Conservation (phyloP, 331 rosid species). For the Malus hybrid region DNA sequence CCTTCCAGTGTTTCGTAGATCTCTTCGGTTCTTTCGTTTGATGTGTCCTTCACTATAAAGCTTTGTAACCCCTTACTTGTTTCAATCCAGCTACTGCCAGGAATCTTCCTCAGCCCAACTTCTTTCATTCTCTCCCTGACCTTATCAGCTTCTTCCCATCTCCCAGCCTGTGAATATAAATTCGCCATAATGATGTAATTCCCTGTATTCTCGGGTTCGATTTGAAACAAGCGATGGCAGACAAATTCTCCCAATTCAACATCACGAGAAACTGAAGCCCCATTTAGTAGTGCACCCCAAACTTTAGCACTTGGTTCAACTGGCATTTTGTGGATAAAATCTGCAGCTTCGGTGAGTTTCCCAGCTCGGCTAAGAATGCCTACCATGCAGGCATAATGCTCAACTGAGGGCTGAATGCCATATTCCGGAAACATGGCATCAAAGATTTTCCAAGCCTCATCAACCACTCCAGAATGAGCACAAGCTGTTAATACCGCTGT, state of each 20-base stretch:
- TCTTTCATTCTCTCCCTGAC: slow-evolving; percentile 56
- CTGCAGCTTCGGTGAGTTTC: slow-evolving; percentile 58
- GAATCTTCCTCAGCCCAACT: slow-evolving; percentile 61
- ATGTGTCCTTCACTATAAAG: slow-evolving; percentile 47
- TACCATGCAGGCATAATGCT: slow-evolving; percentile 93
- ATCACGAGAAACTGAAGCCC: slow-evolving; percentile 69
- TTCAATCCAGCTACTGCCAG: slow-evolving; percentile 79
- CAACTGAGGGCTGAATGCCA: slow-evolving; percentile 59
- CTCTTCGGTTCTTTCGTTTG: slow-evolving; percentile 43
- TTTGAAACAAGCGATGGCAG: slow-evolving; percentile 51
- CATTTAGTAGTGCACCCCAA: slow-evolving; percentile 85
- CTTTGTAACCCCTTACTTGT: slow-evolving; percentile 36
- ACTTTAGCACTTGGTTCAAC: slow-evolving; percentile 70
- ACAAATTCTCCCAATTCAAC: slow-evolving; percentile 64
- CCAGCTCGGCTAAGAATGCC: slow-evolving; percentile 81
- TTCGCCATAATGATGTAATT: slow-evolving; percentile 82
- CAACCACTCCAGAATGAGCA: slow-evolving; percentile 68
- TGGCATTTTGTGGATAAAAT: slow-evolving; percentile 60
- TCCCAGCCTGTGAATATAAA: slow-evolving; percentile 63
- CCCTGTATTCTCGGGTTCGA: slow-evolving; percentile 81
- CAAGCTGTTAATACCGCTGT: slow-evolving; percentile 64
- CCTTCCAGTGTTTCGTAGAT: slow-evolving; percentile 49
- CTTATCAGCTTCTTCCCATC: slow-evolving; percentile 71
- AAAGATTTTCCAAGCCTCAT: slow-evolving; percentile 77
- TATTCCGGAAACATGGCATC: slow-evolving; percentile 33